Base-by-base conservation (phyloP, 305 asterid species). In the Monarda citriodora region DNA sequence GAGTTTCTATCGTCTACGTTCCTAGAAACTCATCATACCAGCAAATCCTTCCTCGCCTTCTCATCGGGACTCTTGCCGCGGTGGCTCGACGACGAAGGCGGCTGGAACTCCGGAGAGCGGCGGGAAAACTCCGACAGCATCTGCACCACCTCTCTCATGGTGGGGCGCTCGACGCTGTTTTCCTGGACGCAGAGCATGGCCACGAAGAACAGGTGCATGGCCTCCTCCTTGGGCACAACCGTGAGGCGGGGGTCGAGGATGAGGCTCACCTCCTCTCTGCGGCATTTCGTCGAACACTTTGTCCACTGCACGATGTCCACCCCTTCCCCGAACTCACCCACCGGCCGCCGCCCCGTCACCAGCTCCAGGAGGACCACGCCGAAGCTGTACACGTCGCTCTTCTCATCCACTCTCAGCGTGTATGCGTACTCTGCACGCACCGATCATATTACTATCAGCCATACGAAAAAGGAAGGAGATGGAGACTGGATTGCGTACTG, bases 221-320 rank as follows among this genome's bases (percentile, higher is more conserved):
- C 86, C 61, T 94, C 98, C 3, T 91, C 98, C 69, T 73, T 76
- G 7, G 91, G 96, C 65, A 81, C 87, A 9, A 66, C 74, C 21
- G 76, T 60, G 12, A 91, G 78, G 69, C 96, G 74, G 14, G 91
- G 87, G 53, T 91, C 98, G 48, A 88, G 63, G 37, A 91, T 73
- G 3, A 61, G 61, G 5, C 40, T 61, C 7, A 79, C 95, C 61
- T 83, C 88, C 55, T 86, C 98, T 68, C 87, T 74, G 20, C 82
- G 79, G 74, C 87, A 74, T 61, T 75, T 75, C 61, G 98, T 87
- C 60, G 68, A 80, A 34, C 68, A 71, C 68, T 60, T 88, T n/a
- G 79, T 72, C 99, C 99, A 95, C 77, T 88, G 97, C 32, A 88
- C 99, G 23, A 91, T 88, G 50, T 94, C 99, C 23, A 86, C 95